Conservation (phyloP, 31 red algal species). For the Bonnemaisonia californica region DNA sequence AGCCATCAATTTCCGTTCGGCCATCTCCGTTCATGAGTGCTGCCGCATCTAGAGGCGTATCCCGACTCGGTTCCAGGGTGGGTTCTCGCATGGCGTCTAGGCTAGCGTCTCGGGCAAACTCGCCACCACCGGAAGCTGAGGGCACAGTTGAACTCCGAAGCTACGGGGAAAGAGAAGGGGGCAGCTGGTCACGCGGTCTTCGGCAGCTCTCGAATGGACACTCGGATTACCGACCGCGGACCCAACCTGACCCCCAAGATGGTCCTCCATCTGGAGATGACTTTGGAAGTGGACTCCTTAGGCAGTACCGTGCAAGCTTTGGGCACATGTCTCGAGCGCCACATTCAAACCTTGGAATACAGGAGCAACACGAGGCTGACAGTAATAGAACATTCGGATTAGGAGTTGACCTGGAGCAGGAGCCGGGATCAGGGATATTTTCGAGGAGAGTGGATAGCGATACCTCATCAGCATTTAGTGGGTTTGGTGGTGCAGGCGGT, state of each 20-base stretch:
- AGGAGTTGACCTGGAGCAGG: not conserved
- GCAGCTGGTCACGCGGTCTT: not conserved
- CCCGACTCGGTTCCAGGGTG: slow-evolving; percentile 40
- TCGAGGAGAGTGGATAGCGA: not conserved
- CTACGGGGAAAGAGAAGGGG: not conserved
- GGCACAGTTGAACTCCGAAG: not conserved
- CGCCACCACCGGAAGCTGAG: slow-evolving; percentile 2
- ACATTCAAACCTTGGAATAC: not conserved
- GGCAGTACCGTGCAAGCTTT: not conserved
- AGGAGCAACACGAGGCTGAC: not conserved
- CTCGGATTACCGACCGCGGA: not conserved
- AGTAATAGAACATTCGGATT: not conserved
- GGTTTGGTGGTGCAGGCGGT: not conserved
- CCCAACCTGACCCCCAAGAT: not conserved
- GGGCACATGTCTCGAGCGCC: not conserved
- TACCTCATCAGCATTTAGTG: not conserved
- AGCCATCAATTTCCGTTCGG: slow-evolving; percentile 39
- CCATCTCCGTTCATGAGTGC: slow-evolving; percentile 59
- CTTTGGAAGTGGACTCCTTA: not conserved
- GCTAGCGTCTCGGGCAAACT: slow-evolving; percentile 25
- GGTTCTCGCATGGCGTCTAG: slow-evolving; percentile 21
- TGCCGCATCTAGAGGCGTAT: slow-evolving; percentile 29
- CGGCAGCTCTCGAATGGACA: slow-evolving; percentile 4
- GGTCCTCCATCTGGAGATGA: not conserved
- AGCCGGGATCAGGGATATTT: not conserved